Conservation (phyloP, 345 rosid genomes). For the Lepidium africanum region DNA sequence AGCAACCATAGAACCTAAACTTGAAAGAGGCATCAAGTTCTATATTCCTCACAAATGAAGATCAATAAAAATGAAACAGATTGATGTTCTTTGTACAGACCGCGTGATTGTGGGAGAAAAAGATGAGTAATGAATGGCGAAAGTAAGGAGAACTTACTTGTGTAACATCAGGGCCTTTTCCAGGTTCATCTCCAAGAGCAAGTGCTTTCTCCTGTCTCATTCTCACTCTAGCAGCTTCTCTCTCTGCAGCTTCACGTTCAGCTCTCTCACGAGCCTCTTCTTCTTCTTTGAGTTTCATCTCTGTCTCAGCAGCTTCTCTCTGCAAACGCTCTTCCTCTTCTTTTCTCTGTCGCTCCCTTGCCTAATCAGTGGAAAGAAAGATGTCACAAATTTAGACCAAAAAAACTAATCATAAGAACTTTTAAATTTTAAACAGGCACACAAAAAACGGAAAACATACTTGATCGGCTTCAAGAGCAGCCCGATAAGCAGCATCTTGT, state of each 20-base stretch:
- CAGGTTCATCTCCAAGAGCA: slow-evolving; percentile 86
- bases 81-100: neutral
- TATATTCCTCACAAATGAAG: neutral
- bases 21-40: neutral
- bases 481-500: slow-evolving; percentile 97
- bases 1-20: neutral
- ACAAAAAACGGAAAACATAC: slow-evolving; percentile 29
- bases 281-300: slow-evolving; percentile 77
- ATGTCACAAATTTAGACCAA: neutral
- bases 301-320: slow-evolving; percentile 95
- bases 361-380: slow-evolving; percentile 31
- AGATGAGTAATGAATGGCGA: neutral
- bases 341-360: slow-evolving; percentile 75
- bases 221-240: slow-evolving; percentile 69
- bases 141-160: slow-evolving; percentile 44
- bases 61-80: neutral
- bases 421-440: neutral
- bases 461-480: slow-evolving; percentile 98
- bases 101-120: neutral
- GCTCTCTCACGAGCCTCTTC: slow-evolving; percentile 85
- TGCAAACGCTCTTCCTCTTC: slow-evolving; percentile 81
- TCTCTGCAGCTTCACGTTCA: slow-evolving; percentile 82
- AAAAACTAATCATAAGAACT: neutral
- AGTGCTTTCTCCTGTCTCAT: slow-evolving; percentile 78
- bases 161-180: slow-evolving; percentile 82